A percentile compares a stretch with the other conserved stretches of the same genome.
Conservation (phyloP, 129 eudicot genomes). For the Escallonia herrerae region DNA sequence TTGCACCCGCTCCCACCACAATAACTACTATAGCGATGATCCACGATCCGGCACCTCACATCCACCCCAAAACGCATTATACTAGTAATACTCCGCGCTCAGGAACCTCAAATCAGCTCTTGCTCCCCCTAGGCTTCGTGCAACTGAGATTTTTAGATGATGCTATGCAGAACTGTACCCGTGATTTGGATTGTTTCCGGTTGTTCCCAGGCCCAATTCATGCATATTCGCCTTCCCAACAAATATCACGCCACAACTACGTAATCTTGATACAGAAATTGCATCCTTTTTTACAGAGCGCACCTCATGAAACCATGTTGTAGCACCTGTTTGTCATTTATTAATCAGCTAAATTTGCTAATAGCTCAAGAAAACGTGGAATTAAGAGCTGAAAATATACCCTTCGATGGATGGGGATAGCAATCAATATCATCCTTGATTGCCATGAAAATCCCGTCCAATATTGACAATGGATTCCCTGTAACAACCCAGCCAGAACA, state of each 20-base stretch:
- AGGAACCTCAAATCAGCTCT: no score
- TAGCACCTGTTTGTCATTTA: slow-evolving; percentile 57
- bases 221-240: slow-evolving; percentile 99
- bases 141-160: no score
- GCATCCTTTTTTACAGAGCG: slow-evolving; percentile 73
- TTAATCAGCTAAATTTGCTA: slow-evolving; percentile 14
- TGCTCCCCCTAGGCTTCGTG: no score
- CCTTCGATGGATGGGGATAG: slow-evolving; percentile 82
- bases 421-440: slow-evolving; percentile 93
- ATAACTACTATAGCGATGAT: no score
- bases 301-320: slow-evolving; percentile 83
- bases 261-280: slow-evolving; percentile 69
- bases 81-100: no score
- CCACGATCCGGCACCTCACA: no score
- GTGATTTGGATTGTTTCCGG: slow-evolving; percentile 91
- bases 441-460: slow-evolving; percentile 92
- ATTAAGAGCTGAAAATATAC: slow-evolving; percentile 18
- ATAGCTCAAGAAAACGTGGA: slow-evolving; percentile 5
- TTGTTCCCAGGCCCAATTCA: slow-evolving; percentile 96
- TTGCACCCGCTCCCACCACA: no score
- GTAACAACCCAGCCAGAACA: slow-evolving; percentile 21
- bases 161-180: slow-evolving; percentile 32
- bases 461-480: slow-evolving; percentile 78
- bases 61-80: no score
- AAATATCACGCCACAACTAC: slow-evolving; percentile 81